phyloP scores from a whole-genome alignment of 2,329 filamentous ascomycete genomes.

The Falciphora oryzae region DNA sequence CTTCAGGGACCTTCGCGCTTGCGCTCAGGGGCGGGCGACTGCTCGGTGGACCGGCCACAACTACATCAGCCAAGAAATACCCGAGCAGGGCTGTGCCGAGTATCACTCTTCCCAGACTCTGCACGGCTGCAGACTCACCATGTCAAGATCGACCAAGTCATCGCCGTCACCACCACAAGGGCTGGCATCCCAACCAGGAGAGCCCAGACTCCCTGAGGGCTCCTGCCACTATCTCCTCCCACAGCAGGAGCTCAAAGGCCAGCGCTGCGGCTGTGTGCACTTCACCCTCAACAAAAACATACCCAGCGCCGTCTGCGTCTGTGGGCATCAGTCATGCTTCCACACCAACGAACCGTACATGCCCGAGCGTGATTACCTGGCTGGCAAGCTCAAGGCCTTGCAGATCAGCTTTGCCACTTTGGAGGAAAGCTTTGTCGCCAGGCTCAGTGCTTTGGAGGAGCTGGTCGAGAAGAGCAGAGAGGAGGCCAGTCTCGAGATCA shows the following conservation, averaged over 20 bases:
- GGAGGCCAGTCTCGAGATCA: conserved; percentile 47
- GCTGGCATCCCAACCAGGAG: conserved; percentile 27
- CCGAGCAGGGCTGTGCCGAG: background rate
- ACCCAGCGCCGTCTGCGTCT: conserved; percentile 51
- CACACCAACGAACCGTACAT: conserved; percentile 44
- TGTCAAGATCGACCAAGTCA: conserved; percentile 15
- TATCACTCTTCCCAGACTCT: background rate
- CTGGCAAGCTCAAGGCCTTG: conserved; percentile 25
- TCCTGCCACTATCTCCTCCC: conserved; percentile 55
- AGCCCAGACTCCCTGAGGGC: conserved; percentile 46
- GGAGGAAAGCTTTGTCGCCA: conserved; percentile 32
- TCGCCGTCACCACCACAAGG: conserved; percentile 25
- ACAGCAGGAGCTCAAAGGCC: conserved; percentile 49
- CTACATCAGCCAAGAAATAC: background rate
- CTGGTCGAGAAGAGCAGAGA: conserved; percentile 45
- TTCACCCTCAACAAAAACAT: conserved; percentile 49
- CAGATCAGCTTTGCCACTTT: conserved; percentile 14
- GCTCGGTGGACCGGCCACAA: background rate
- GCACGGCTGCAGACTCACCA: background rate
- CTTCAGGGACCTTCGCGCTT: background rate
- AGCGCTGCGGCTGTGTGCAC: conserved; percentile 52
- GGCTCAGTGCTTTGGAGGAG: conserved; percentile 48
- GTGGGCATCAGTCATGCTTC: conserved; percentile 55
- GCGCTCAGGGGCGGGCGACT: background rate
- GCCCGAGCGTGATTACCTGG: conserved; percentile 43